A percentile compares a stretch with the other conserved stretches of the same genome.
Evolutionary conservation across 1,284 basidiomycete species (phyloP).

Genomic region (Cryptococcus sp.): DNA sequence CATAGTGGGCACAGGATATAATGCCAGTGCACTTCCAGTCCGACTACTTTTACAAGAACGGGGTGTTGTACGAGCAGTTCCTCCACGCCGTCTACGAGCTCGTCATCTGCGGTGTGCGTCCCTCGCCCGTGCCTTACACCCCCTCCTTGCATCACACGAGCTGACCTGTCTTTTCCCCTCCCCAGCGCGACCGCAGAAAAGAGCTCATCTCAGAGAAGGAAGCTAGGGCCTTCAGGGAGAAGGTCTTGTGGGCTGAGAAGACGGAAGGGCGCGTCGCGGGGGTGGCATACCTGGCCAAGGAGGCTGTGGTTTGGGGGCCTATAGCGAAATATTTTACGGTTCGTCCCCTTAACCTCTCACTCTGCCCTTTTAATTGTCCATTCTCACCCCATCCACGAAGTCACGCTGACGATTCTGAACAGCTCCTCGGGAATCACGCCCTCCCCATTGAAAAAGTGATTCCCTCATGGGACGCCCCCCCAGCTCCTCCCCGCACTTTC

Average conservation of each 20-base stretch:
- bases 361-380: too few species aligned
- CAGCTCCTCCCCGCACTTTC: neutral
- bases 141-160: neutral
- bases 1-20: too few species aligned
- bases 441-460: conserved; percentile 3
- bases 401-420: neutral
- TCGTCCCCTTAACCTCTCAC: too few species aligned
- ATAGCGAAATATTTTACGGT: too few species aligned
- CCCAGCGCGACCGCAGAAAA: conserved; percentile 7
- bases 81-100: conserved; percentile 10
- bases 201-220: conserved; percentile 1
- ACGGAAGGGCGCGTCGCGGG: neutral
- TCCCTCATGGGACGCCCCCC: conserved; percentile 3
- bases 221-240: conserved; percentile 1
- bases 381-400: too few species aligned
- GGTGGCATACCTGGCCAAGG: too few species aligned
- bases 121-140: neutral
- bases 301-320: too few species aligned
- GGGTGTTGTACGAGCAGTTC: conserved; percentile 3
- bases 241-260: conserved; percentile 12
- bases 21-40: too few species aligned
- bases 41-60: too few species aligned
- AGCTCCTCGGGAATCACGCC: conserved; percentile 6
- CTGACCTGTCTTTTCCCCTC: neutral
- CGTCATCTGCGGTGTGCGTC: conserved; percentile 4